Evolutionary conservation across 495 filamentous ascomycete species (phyloP).

Genomic region (Penicillium flavigenum): DNA sequence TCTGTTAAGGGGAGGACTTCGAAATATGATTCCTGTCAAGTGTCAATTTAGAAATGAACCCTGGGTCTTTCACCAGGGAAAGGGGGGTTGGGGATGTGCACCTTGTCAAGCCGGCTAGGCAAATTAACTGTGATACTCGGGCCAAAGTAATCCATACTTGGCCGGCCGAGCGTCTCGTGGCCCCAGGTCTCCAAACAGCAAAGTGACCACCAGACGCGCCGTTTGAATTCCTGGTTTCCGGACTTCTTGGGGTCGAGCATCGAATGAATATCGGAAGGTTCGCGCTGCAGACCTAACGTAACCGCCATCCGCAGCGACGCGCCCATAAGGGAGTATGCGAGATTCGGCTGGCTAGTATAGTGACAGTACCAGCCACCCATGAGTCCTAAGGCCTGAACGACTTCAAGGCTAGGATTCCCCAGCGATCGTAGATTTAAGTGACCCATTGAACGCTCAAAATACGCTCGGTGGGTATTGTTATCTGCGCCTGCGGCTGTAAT

Average conservation of each 20-base stretch:
- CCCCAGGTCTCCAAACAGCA: conserved; percentile 74
- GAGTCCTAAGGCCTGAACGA: conserved; percentile 66
- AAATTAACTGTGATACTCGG: conserved; percentile 64
- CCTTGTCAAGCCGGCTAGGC: conserved; percentile 51
- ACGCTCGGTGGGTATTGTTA: conserved; percentile 66
- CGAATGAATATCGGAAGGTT: conserved; percentile 17
- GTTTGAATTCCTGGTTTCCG: conserved; percentile 51
- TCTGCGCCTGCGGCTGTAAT: conserved; percentile 67
- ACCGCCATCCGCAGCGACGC: conserved; percentile 41
- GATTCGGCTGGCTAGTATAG: conserved; percentile 75
- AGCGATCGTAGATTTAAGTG: conserved; percentile 65
- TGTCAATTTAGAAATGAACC: neutral
- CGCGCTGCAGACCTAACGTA: conserved; percentile 22
- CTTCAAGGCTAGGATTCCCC: conserved; percentile 57
- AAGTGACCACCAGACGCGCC: conserved; percentile 71
- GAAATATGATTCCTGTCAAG: conserved; percentile 13
- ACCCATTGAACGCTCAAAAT: conserved; percentile 67
- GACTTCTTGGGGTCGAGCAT: conserved; percentile 30
- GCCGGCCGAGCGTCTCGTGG: conserved; percentile 67
- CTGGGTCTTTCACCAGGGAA: neutral
- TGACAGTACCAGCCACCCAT: conserved; percentile 79
- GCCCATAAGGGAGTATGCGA: conserved; percentile 55
- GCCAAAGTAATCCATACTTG: conserved; percentile 67
- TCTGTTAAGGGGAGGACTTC: conserved; percentile 62
- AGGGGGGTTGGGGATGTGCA: neutral